Conservation (phyloP, 805 yeast species). For the Zygotorulaspora florentina region DNA sequence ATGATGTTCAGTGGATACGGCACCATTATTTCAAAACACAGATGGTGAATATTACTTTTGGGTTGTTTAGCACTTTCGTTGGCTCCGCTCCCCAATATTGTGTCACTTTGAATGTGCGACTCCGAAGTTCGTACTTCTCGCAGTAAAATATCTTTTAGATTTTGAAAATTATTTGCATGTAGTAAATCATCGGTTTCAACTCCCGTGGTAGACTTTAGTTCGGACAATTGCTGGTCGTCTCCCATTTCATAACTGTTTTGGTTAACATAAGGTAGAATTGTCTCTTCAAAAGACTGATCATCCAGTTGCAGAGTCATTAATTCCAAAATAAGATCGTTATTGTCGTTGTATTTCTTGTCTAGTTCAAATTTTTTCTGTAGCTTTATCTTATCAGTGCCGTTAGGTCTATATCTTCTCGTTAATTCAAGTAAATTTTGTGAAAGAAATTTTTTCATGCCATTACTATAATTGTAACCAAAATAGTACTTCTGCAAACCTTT, state of each 20-base stretch:
- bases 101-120: conserved; percentile 8
- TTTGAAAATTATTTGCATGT: conserved; percentile 41
- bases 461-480: conserved; percentile 36
- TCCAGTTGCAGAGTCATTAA: conserved; percentile 40
- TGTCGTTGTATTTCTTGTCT: conserved; percentile 8
- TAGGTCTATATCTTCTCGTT: conserved; percentile 27
- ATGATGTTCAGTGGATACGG: conserved; percentile 87
- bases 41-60: conserved; percentile 43
- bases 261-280: conserved; percentile 32
- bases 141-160: conserved; percentile 43
- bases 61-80: conserved; percentile 14
- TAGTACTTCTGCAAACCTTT: conserved; percentile 52
- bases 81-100: background rate
- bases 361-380: conserved; percentile 33
- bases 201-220: background rate
- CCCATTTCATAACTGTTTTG: conserved; percentile 52
- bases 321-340: conserved; percentile 24
- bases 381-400: conserved; percentile 16
- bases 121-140: conserved; percentile 33
- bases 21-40: conserved; percentile 54
- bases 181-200: conserved; percentile 34
- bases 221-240: conserved; percentile 37
- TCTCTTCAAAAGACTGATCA: conserved; percentile 25
- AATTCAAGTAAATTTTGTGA: conserved; percentile 24
- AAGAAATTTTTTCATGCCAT: conserved; percentile 23